Evolutionary conservation across 2,329 filamentous ascomycete genomes (phyloP).

Genomic region (Colletotrichum australisinense): DNA sequence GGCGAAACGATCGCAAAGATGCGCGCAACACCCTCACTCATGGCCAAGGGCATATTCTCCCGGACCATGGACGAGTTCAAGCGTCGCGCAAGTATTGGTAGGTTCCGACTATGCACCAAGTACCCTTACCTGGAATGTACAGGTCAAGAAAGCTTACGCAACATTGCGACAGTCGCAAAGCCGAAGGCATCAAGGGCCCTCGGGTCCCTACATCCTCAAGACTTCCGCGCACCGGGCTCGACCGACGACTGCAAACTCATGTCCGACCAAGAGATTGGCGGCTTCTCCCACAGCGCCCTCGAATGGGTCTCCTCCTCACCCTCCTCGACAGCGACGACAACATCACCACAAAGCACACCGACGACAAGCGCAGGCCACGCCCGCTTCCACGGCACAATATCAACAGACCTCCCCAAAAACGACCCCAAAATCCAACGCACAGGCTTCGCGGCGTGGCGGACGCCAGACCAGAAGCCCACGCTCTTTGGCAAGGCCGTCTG

Average conservation of each 20-base stretch:
- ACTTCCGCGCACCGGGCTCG: constrained; percentile 65
- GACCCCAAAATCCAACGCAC: constrained; percentile 79
- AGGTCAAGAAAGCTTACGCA: neutral
- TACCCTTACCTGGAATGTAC: neutral
- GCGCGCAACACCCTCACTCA: constrained; percentile 57
- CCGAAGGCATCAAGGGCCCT: constrained; percentile 75
- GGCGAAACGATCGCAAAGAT: constrained; percentile 48
- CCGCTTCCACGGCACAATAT: constrained; percentile 89
- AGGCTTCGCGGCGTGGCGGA: constrained; percentile 93
- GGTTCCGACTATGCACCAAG: neutral
- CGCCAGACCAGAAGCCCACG: constrained; percentile 78
- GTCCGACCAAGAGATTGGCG: constrained; percentile 88
- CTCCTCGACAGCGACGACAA: constrained; percentile 32
- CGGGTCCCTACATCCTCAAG: constrained; percentile 73
- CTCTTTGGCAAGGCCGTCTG: constrained; percentile 88
- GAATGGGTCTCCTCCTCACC: constrained; percentile 65
- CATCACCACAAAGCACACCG: constrained; percentile 27
- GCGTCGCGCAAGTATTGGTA: constrained; percentile 67
- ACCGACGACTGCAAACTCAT: constrained; percentile 77
- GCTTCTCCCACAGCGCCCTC: constrained; percentile 80
- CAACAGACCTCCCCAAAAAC: constrained; percentile 82
- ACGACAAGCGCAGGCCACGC: constrained; percentile 63
- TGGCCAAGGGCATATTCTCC: constrained; percentile 64
- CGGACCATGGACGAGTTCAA: constrained; percentile 71
- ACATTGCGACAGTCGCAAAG: constrained; percentile 65